Evolutionary conservation across 2,329 filamentous ascomycete species (phyloP).

Genomic region (Dichotomopilus funicola): DNA sequence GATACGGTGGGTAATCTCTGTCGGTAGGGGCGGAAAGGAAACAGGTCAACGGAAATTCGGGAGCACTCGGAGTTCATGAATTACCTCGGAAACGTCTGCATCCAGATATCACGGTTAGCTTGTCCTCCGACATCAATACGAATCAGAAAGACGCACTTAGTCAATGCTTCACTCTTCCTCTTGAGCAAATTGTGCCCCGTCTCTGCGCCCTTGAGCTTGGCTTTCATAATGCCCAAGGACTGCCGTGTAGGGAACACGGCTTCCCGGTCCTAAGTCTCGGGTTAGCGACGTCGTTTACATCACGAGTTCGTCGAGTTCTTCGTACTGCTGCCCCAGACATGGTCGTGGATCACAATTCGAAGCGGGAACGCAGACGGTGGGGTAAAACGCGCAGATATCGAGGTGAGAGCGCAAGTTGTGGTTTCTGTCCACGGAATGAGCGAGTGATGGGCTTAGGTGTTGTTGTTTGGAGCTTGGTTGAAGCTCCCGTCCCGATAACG

Average conservation of each 20-base stretch:
- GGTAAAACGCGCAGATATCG: neutral
- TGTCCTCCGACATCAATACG: neutral
- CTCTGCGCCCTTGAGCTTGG: constrained; percentile 90
- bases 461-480: neutral
- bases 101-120: constrained; percentile 16
- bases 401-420: neutral
- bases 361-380: neutral
- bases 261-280: constrained; percentile 69
- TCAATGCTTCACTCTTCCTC: constrained; percentile 95
- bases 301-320: no score
- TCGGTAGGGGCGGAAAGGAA: constrained; percentile 27
- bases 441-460: neutral
- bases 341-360: constrained; percentile 7
- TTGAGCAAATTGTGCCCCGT: constrained; percentile 92
- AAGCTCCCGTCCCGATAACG: constrained; percentile 17
- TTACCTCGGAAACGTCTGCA: constrained; percentile 79
- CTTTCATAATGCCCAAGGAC: constrained; percentile 94
- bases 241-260: constrained; percentile 97
- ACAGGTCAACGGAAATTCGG: neutral
- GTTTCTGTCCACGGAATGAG: neutral
- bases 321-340: constrained; percentile 39
- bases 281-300: constrained; percentile 6
- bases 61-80: neutral
- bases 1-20: constrained; percentile 92
- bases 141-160: constrained; percentile 59